Evolutionary conservation across 1,139 yeast genomes (phyloP), one percentile per base, ranked within the genome.

Genomic region (Petasospora rhodanensis): DNA sequence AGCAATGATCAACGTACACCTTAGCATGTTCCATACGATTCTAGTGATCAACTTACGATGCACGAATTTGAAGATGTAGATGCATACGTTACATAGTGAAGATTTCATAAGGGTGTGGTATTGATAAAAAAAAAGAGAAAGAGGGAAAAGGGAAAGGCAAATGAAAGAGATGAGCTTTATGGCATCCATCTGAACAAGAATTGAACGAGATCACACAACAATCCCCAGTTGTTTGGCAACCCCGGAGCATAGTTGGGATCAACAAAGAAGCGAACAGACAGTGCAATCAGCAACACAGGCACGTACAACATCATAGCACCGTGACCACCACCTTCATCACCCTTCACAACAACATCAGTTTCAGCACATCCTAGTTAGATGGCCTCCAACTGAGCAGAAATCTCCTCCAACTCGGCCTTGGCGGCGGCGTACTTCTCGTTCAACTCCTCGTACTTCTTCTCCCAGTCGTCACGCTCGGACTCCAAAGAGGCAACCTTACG

Each of bases 401-500:
- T 87, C 68, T 89, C 96, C 69, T 69, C 68, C 68, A 91, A 75
- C 67, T 91, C 97, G 47, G 85, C 76, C 73, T 84, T 82, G 51
- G 95, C 89, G 50, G 78, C 70, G 55, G 71, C 69, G 75, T 86
- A 79, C 66, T 89, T 81, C 58, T 73, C 79, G 50, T 82, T 70
- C 63, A 91, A 70, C 56, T 86, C 96, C 68, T 91, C 97, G 58
- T 71, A 82, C 69, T 86, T 87, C 70, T 76, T 76, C 70, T 91
- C 98, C 76, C 85, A 74, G 43, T 83, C 86, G 54, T 86, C 94
- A 66, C 85, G 86, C 68, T 91, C 97, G 47, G 80, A 70, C 68
- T 91, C 97, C 57, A 89, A 75, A 19, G 95, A 84, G 38, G 86
- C 75, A 42, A 91, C 95, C 69, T 84, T 86, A 68, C 96, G 85